A percentile compares a stretch with the other conserved stretches of the same genome.
Conservation (phyloP, 2,329 filamentous ascomycete genomes). For the Rhinocladiella mackenziei region DNA sequence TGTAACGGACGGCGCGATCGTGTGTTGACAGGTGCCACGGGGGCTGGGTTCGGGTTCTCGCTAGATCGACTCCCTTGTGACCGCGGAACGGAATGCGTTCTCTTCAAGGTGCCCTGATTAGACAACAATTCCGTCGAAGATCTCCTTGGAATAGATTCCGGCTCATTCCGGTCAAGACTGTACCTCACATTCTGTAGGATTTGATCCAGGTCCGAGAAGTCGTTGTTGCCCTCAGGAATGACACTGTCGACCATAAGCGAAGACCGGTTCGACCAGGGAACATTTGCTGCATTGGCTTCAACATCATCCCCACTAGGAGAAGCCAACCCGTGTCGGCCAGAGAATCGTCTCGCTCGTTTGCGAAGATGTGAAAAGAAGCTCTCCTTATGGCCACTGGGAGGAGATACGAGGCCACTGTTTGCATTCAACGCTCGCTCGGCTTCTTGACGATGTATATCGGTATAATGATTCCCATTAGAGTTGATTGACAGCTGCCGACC, state of each 20-base stretch:
- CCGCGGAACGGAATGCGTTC: conserved; percentile 27
- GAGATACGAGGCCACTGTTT: conserved; percentile 68
- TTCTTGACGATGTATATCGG: conserved; percentile 83
- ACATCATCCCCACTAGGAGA: conserved; percentile 79
- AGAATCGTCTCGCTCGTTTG: conserved; percentile 87
- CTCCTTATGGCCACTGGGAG: conserved; percentile 77
- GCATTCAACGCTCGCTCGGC: conserved; percentile 88
- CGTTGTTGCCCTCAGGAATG: conserved; percentile 41
- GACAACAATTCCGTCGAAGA: conserved; percentile 14
- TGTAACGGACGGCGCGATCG: conserved; percentile 73
- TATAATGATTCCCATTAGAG: conserved; percentile 88
- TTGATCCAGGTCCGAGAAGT: conserved; percentile 58
- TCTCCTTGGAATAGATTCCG: conserved; percentile 8
- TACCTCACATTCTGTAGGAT: conserved; percentile 59
- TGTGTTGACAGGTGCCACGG: conserved; percentile 67
- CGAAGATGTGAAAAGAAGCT: conserved; percentile 97
- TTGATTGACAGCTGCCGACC: conserved; percentile 88
- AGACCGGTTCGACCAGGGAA: conserved; percentile 81
- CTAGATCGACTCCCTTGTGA: conserved; percentile 24
- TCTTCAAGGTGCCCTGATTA: conserved; percentile 26
- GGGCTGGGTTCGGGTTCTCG: conserved; percentile 40
- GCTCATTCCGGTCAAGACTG: conserved; percentile 46
- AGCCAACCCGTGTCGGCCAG: conserved; percentile 80
- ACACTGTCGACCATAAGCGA: conserved; percentile 69
- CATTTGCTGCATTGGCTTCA: conserved; percentile 88